Evolutionary conservation across 441 rosid genomes (phyloP), one percentile per base, ranked within the genome.

Genomic region (Syzygium syzygioides): DNA sequence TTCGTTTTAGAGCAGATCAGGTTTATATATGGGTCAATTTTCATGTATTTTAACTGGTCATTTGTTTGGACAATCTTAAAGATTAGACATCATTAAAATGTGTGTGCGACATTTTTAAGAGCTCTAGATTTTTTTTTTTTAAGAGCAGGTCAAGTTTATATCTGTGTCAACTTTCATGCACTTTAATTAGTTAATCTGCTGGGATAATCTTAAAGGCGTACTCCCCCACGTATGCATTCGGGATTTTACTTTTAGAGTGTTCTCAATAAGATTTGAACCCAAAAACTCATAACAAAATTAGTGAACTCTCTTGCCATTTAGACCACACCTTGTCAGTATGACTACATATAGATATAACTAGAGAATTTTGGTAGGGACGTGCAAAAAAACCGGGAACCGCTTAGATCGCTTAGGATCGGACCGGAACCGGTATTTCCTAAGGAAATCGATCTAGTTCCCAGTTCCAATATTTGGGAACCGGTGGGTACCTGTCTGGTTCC

Each of bases 221-320:
- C 1, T 30, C 32, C 23, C 11, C 71, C 37, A 7, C 0, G 0
- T 0, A 64, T 64, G 37, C 37, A 64, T 64, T 64, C 0, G 7
- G 0, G 15, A 64, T 64, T 64, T 64, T n/a, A 64, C 25, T 32
- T 32, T 32, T 0, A 66, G 1, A 0, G 4, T 68, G 0, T 7
- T 68, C 26, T 34, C 14, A 0, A 68, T 0, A 10, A 8, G 15
- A 34, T 68, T 9, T 34, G 4, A 68, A 18, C 48, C 48, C 25
- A 68, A 68, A 34, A 68, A 45, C 48, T 0, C 0, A 64, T 66
- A 9, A 17, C 5, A 66, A 18, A 32, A 68, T 68, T 11, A 2
- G 2, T 34, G 19, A 34, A 0, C 48, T 34, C 79, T 19, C 48
- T 5, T 66, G 79, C 2, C 79, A 66, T 66, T 2, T 9, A 66